phyloP scores from a whole-genome alignment of 805 yeast genomes.

The Cyberlindnera meyerae region DNA sequence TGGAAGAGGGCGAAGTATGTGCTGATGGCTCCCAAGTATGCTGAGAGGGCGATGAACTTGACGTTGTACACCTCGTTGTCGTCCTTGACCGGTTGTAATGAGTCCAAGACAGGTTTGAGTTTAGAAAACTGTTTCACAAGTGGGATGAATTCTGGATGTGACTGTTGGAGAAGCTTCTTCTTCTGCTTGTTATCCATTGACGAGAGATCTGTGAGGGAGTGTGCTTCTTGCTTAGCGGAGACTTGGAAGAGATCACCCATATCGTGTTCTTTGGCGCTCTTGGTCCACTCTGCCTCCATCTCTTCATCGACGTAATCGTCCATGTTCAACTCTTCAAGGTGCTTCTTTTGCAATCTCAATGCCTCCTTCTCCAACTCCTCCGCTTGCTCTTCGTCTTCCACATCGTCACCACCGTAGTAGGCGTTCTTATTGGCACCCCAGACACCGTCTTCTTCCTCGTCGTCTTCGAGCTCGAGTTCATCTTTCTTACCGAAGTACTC shows the following conservation, averaged over 20 bases:
- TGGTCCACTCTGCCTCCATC: slow-evolving; percentile 74
- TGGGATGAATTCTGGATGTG: slow-evolving; percentile 83
- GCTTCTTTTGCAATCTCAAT: slow-evolving; percentile 73
- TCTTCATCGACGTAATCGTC: slow-evolving; percentile 77
- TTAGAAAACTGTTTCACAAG: slow-evolving; percentile 54
- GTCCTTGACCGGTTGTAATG: slow-evolving; percentile 29
- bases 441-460: slow-evolving; percentile 37
- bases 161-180: slow-evolving; percentile 46
- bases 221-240: slow-evolving; percentile 26
- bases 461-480: slow-evolving; percentile 27
- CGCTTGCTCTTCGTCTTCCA: slow-evolving; percentile 64
- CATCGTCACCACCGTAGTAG: slow-evolving; percentile 51
- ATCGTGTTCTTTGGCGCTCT: slow-evolving; percentile 46
- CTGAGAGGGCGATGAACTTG: slow-evolving; percentile 64
- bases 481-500: slow-evolving; percentile 30
- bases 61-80: slow-evolving; percentile 37
- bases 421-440: slow-evolving; percentile 43
- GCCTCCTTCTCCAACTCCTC: slow-evolving; percentile 85
- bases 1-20: slow-evolving; percentile 75
- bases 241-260: slow-evolving; percentile 27
- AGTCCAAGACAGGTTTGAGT: slow-evolving; percentile 39
- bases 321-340: slow-evolving; percentile 69
- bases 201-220: slow-evolving; percentile 39
- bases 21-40: slow-evolving; percentile 74
- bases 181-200: slow-evolving; percentile 51